phyloP scores from a whole-genome alignment of 2,329 filamentous ascomycete species.

The Didymella keratinophila region DNA sequence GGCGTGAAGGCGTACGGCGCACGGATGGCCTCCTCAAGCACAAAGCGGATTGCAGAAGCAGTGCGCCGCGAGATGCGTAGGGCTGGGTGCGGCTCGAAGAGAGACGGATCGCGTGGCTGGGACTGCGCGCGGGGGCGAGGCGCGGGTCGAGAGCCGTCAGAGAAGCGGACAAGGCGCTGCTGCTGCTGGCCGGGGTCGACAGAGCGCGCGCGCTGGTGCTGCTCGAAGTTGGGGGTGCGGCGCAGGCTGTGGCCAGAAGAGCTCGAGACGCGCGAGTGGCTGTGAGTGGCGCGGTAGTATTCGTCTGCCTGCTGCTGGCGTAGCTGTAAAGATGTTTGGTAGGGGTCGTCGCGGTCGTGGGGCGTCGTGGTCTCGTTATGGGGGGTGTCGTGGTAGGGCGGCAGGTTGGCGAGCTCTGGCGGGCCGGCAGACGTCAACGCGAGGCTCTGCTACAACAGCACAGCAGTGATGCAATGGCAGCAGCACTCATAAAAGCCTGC shows the following conservation, averaged over 20 bases:
- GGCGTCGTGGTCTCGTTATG: constrained; percentile 51
- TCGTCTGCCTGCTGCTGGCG: constrained; percentile 53
- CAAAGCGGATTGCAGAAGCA: constrained; percentile 88
- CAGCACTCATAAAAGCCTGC: constrained; percentile 7
- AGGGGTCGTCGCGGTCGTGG: constrained; percentile 45
- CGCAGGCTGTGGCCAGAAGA: constrained; percentile 62
- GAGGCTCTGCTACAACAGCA: not conserved
- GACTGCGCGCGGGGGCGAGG: constrained; percentile 38
- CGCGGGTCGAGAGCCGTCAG: constrained; percentile 38
- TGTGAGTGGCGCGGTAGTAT: constrained; percentile 45
- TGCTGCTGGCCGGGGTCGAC: constrained; percentile 51
- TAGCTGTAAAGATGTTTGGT: constrained; percentile 52
- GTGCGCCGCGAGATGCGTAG: constrained; percentile 81
- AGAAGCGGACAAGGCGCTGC: constrained; percentile 48
- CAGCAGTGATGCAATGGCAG: constrained; percentile 3
- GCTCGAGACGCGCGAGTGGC: constrained; percentile 59
- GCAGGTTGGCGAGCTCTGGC: constrained; percentile 41
- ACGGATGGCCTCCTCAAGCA: constrained; percentile 88
- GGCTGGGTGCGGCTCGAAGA: constrained; percentile 60
- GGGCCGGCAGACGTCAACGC: constrained; percentile 30
- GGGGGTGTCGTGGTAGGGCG: constrained; percentile 29
- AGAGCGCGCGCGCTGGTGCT: constrained; percentile 52
- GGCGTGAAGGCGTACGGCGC: constrained; percentile 83
- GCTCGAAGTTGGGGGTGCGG: constrained; percentile 58
- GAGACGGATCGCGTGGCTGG: constrained; percentile 22